These are phyloP conservation scores for Linderniella brevidens DNA, from an alignment of 257 asterid species.

Conservation along the genomic window DNA sequence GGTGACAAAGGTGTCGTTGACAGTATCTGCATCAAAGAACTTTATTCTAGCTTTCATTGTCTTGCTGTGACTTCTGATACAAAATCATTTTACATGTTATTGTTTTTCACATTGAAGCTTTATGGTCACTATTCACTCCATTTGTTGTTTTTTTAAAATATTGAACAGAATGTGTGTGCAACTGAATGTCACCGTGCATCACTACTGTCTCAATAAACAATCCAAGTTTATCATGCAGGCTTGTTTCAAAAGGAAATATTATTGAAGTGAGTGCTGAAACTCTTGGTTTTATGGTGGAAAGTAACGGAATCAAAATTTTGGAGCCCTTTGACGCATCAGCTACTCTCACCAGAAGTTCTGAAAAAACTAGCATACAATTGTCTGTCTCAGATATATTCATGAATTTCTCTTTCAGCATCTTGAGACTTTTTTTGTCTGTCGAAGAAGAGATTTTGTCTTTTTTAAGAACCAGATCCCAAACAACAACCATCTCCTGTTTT, in stretches of 20 bases:
- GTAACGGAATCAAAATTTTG: constrained; percentile 86
- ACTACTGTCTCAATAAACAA: background rate
- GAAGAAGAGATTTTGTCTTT: constrained; percentile 86
- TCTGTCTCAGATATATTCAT: constrained; percentile 70
- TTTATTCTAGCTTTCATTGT: no score
- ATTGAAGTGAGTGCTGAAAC: constrained; percentile 52
- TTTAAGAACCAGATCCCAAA: constrained; percentile 73
- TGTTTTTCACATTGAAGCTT: no score
- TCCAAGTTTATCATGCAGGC: constrained; percentile 27
- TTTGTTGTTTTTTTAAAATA: no score
- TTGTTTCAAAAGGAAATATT: constrained; percentile 59
- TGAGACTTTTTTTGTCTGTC: constrained; percentile 78
- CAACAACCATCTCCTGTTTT: constrained; percentile 64
- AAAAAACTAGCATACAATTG: constrained; percentile 59
- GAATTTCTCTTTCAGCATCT: constrained; percentile 87
- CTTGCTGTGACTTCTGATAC: no score
- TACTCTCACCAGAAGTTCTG: constrained; percentile 49
- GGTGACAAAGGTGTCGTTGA: no score
- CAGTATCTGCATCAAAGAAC: no score
- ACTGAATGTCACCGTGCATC: background rate
- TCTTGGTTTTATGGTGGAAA: constrained; percentile 84
- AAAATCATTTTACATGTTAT: no score
- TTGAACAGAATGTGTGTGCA: background rate
- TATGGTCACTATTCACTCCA: no score
- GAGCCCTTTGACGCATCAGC: constrained; percentile 86